Conservation (phyloP, 495 filamentous ascomycete genomes). For the Collariella sp. region DNA sequence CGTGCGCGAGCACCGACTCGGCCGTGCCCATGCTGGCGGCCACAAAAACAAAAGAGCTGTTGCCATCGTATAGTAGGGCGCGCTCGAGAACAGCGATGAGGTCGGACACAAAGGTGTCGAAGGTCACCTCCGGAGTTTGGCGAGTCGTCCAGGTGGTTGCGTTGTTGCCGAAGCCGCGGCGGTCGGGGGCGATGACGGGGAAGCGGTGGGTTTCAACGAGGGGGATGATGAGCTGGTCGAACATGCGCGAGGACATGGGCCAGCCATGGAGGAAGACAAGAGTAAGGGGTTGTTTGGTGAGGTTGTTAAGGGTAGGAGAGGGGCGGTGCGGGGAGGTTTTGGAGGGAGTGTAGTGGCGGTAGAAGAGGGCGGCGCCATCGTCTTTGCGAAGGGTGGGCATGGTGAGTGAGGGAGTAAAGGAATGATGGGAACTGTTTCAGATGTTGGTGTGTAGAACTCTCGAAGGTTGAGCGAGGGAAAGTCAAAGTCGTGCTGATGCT, state of each 20-base stretch:
- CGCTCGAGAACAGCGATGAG: constrained; percentile 4
- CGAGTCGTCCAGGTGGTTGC: constrained; percentile 17
- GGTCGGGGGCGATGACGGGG: constrained; percentile 23
- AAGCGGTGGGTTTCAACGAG: constrained; percentile 21
- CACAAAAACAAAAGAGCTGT: constrained; percentile 17
- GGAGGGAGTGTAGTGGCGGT: constrained; percentile 12
- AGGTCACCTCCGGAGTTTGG: constrained; percentile 9
- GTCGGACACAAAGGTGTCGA: constrained; percentile 18
- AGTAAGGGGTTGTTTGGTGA: constrained; percentile 3
- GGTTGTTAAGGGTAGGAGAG: too few relatives aligned
- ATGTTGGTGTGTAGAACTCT: too few relatives aligned
- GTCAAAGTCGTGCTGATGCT: too few relatives aligned
- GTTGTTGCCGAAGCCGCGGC: constrained; percentile 25
- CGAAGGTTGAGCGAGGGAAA: too few relatives aligned
- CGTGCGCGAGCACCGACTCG: constrained; percentile 15
- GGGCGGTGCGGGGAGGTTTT: not conserved
- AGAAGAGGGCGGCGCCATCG: constrained; percentile 14
- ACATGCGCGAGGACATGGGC: constrained; percentile 28
- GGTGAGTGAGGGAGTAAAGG: not conserved
- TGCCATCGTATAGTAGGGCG: not conserved
- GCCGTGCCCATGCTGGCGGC: constrained; percentile 22
- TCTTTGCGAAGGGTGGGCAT: constrained; percentile 12
- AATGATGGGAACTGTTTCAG: not conserved
- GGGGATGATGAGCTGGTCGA: constrained; percentile 20
- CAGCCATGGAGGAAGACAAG: constrained; percentile 28